These are phyloP conservation scores for Anthracocystis walkeri DNA, from an alignment of 1,284 basidiomycete genomes.

Conservation along the genomic window DNA sequence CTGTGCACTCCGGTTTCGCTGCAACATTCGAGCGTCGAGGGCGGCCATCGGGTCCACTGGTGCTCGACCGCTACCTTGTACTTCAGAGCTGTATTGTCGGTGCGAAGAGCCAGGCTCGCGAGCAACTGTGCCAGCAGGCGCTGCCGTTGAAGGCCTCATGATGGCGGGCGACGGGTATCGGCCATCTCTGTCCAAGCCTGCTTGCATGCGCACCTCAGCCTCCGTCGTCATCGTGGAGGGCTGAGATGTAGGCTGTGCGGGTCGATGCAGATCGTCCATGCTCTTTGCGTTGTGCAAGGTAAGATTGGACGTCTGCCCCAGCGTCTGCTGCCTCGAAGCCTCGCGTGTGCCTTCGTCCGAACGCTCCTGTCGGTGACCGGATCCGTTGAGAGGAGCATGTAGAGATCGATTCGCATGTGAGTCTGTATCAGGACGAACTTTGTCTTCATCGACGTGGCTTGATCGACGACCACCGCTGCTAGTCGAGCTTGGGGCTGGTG, in stretches of 20 bases:
- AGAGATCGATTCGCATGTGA: conserved; percentile 10
- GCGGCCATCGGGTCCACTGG: neutral
- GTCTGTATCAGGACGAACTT: conserved; percentile 11
- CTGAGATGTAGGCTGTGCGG: conserved; percentile 20
- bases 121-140: conserved; percentile 28
- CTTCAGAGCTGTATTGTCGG: conserved; percentile 52
- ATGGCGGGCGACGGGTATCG: conserved; percentile 44
- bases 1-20: conserved; percentile 49
- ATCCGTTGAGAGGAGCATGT: conserved; percentile 19
- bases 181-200: conserved; percentile 44
- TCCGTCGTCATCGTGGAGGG: conserved; percentile 24
- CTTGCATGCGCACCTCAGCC: conserved; percentile 38
- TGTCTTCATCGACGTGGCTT: conserved; percentile 28
- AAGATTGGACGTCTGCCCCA: conserved; percentile 12
- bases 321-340: conserved; percentile 3
- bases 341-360: conserved; percentile 32
- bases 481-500: conserved; percentile 7
- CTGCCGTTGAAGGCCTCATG: conserved; percentile 46
- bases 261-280: conserved; percentile 52
- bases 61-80: conserved; percentile 15
- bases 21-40: conserved; percentile 37
- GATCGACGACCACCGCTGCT: conserved; percentile 17
- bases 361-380: conserved; percentile 27
- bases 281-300: conserved; percentile 50
- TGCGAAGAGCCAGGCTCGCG: conserved; percentile 27